These are phyloP conservation scores for Tetracladium marchalianum DNA, from an alignment of 495 filamentous ascomycete genomes.

Conservation along the genomic window DNA sequence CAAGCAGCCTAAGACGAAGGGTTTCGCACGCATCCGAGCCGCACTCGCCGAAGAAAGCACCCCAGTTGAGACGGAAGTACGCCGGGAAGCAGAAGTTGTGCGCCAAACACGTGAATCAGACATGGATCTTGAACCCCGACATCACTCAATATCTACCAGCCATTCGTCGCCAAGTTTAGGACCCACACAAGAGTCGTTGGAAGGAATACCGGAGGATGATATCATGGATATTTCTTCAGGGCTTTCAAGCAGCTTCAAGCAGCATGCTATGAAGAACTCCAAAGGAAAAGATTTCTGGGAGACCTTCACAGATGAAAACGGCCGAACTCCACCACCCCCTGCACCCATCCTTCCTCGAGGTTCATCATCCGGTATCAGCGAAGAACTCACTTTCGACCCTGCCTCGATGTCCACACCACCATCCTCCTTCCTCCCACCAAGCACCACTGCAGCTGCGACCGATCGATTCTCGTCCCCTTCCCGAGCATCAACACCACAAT, in stretches of 20 bases:
- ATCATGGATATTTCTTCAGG: slow-evolving; percentile 43
- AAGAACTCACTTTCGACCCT: slow-evolving; percentile 71
- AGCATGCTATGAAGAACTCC: slow-evolving; percentile 59
- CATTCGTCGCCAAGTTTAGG: slow-evolving; percentile 39
- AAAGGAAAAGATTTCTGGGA: slow-evolving; percentile 75
- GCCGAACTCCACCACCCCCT: slow-evolving; percentile 45
- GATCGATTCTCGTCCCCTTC: slow-evolving; percentile 33
- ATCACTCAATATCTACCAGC: slow-evolving; percentile 25
- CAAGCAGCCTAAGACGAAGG: slow-evolving; percentile 76
- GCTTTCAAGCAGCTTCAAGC: slow-evolving; percentile 57
- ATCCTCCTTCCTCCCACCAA: slow-evolving; percentile 1
- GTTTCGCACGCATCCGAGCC: slow-evolving; percentile 84
- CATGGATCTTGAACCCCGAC: slow-evolving; percentile 33
- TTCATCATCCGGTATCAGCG: slow-evolving; percentile 23
- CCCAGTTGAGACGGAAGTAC: slow-evolving; percentile 79
- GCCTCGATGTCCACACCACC: slow-evolving; percentile 26
- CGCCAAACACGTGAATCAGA: slow-evolving; percentile 79
- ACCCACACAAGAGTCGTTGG: slow-evolving; percentile 34
- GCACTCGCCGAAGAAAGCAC: slow-evolving; percentile 79
- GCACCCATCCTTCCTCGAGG: slow-evolving; percentile 11
- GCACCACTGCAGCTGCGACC: slow-evolving; percentile 10
- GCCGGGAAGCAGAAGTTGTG: slow-evolving; percentile 88
- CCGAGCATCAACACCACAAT: slow-evolving; percentile 26
- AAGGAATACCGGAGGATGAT: slow-evolving; percentile 50
- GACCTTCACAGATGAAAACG: slow-evolving; percentile 47